Base-by-base conservation (phyloP, 441 rosid genomes). In the Croton setiger region DNA sequence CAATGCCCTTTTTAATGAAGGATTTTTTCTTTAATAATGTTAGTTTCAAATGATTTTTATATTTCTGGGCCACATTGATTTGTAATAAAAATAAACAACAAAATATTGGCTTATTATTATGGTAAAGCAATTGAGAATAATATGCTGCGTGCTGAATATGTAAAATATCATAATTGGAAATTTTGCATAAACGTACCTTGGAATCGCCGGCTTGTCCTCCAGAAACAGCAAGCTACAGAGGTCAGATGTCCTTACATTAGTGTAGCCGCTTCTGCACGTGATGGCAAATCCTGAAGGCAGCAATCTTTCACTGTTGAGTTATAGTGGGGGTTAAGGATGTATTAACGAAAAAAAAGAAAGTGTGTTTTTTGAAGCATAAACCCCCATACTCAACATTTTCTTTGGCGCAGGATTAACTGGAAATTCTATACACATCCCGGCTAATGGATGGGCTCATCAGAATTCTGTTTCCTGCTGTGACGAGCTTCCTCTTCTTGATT, bases 351-450 rank as follows among this genome's bases (percentile, higher is more conserved):
- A 70, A 84, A 70, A 76, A 67, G 55, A 69, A 81, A 69, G 66
- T 53, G 71, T 64, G 66, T 49, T 73, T 80, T 72, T 76, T 79
- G 74, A 80, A 75, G 78, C 82, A 77, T 83, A 80, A 81, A 69
- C 82, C 92, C 89, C 91, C 87, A 80, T 86, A 82, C 88, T 94
- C 92, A 94, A 74, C 88, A 80, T 87, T 87, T 88, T 94, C 87
- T 91, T 94, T 94, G 96, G 76, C 93, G 97, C 98, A 93, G 96
- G 97, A 84, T 89, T 75, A 71, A 83, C 83, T 81, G 90, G 76
- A 82, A 39, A 80, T 74, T 80, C 82, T 80, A 75, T 86, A 68
- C 82, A 80, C 82, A 72, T 79, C 77, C 82, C 64, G 79, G 83
- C 81, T 79, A 74, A 83, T 82, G 93, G 89, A 81, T 80, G 86